Conservation (phyloP, 495 filamentous ascomycete genomes). For the Hypomontagnella monticulosa region DNA sequence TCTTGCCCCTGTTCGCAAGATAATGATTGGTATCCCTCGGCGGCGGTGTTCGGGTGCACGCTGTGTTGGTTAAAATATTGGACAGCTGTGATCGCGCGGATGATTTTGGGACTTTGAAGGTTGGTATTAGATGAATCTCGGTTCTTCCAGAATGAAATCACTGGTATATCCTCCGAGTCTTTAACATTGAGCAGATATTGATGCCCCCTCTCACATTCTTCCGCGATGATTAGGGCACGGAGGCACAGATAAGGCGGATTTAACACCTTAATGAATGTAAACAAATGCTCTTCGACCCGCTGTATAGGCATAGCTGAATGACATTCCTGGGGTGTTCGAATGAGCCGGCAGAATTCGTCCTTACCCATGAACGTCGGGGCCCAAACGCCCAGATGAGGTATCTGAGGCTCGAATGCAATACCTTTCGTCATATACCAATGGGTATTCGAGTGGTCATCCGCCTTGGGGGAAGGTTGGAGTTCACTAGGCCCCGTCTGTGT, state of each 20-base stretch:
- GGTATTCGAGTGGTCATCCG: no score
- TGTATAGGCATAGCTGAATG: background rate
- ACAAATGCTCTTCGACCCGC: background rate
- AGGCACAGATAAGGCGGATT: constrained; percentile 15
- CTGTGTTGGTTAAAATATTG: background rate
- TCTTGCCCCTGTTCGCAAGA: no score
- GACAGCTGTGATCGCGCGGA: background rate
- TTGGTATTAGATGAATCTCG: no score
- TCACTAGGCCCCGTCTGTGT: no score
- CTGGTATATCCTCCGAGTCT: no score
- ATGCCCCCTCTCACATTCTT: no score
- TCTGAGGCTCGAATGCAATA: background rate
- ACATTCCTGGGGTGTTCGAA: background rate
- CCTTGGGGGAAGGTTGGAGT: no score
- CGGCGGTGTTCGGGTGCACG: background rate
- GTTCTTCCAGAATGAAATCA: background rate
- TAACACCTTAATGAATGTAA: background rate
- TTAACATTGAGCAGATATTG: no score
- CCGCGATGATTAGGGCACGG: background rate
- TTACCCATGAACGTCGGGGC: constrained; percentile 3
- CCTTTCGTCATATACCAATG: background rate
- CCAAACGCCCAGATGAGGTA: background rate
- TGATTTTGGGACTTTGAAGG: background rate
- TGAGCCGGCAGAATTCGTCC: background rate
- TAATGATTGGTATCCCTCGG: no score